These are phyloP conservation scores for Chrysopogon serrulatus DNA, from an alignment of 176 grass and related monocot species.

Conservation along the genomic window DNA sequence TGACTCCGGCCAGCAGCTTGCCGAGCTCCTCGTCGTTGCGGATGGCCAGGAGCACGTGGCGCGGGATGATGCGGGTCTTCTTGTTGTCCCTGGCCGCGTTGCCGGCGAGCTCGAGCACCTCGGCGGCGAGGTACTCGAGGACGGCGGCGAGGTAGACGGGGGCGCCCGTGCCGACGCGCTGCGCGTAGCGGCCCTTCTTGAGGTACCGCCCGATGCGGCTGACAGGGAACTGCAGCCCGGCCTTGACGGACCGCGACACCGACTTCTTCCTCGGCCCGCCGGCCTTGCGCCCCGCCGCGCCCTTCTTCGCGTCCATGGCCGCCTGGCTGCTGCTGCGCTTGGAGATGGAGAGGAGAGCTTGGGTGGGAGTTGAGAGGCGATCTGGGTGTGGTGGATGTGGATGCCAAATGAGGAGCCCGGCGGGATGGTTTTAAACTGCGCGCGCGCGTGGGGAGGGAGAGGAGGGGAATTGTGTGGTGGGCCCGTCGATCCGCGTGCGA, in stretches of 20 bases:
- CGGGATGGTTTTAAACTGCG: neutral
- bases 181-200: conserved; percentile 39
- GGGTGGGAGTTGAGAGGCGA: neutral
- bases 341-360: neutral
- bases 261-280: conserved; percentile 61
- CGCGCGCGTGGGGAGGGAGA: neutral
- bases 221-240: conserved; percentile 54
- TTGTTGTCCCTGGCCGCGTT: conserved; percentile 73
- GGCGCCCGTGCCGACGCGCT: conserved; percentile 32
- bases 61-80: conserved; percentile 56
- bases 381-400: neutral
- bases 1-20: conserved; percentile 50
- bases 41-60: conserved; percentile 54
- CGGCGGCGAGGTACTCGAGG: conserved; percentile 41
- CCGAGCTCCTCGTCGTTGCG: conserved; percentile 69
- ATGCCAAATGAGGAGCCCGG: neutral
- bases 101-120: conserved; percentile 58
- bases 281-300: conserved; percentile 32
- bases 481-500: conserved; percentile 30
- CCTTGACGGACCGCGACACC: conserved; percentile 39
- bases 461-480: neutral
- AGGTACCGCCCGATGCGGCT: conserved; percentile 50
- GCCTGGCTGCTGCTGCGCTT: neutral
- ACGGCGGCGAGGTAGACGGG: conserved; percentile 41
- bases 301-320: conserved; percentile 54